These are phyloP conservation scores for Triglochin maritima DNA, from an alignment of 106 monocot species.

Conservation along the genomic window DNA sequence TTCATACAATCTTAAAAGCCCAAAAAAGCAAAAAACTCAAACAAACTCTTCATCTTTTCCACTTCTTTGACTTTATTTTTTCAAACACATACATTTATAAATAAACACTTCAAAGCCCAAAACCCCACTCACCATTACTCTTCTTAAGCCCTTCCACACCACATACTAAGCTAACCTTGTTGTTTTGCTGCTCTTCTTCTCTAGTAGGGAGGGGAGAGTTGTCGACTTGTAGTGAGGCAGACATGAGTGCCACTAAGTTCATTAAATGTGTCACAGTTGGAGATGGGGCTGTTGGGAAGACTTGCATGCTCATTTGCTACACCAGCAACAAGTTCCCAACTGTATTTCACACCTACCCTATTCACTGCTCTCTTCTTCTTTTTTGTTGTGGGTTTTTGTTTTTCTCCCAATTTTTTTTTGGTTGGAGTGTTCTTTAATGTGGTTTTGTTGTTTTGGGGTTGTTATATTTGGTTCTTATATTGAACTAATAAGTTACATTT, in stretches of 20 bases:
- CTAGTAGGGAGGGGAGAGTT: background rate
- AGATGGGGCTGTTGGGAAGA: constrained; percentile 84
- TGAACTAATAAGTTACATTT: too few relatives aligned
- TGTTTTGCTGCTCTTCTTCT: background rate
- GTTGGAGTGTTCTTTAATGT: too few relatives aligned
- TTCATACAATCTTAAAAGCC: too few relatives aligned
- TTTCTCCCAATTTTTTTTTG: background rate
- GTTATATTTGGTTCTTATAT: too few relatives aligned
- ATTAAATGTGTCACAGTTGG: constrained; percentile 87
- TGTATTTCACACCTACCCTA: constrained; percentile 18
- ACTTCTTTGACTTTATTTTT: too few relatives aligned
- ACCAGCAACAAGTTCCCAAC: constrained; percentile 94
- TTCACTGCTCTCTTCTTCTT: background rate
- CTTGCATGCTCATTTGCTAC: constrained; percentile 95
- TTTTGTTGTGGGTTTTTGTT: background rate
- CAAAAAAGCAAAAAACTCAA: too few relatives aligned
- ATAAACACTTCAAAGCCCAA: too few relatives aligned
- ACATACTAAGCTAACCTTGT: background rate
- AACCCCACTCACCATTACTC: background rate
- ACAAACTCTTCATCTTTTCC: too few relatives aligned
- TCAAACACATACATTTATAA: too few relatives aligned
- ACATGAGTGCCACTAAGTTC: constrained; percentile 68
- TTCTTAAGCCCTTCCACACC: background rate
- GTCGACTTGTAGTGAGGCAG: background rate
- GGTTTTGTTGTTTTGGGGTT: too few relatives aligned